phyloP scores from a whole-genome alignment of 495 filamentous ascomycete species.

The Neurospora sp. region DNA sequence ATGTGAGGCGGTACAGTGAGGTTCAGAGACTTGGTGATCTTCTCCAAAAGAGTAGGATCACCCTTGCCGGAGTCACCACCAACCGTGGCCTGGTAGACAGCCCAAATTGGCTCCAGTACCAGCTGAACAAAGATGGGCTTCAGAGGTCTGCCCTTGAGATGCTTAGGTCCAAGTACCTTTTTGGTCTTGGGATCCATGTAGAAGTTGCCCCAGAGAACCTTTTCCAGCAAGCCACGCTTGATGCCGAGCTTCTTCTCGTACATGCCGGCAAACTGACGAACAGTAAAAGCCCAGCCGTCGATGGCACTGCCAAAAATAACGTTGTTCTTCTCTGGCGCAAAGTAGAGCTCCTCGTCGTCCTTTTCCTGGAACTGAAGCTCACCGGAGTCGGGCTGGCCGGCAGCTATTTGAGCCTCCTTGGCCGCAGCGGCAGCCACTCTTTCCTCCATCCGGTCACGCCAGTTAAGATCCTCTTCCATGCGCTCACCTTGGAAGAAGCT shows the following conservation, averaged over 20 bases:
- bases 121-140: slow-evolving; percentile 98
- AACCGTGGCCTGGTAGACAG: slow-evolving; percentile 84
- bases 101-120: slow-evolving; percentile 94
- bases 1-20: slow-evolving; percentile 76
- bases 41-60: slow-evolving; percentile 74
- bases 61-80: slow-evolving; percentile 75
- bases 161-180: slow-evolving; percentile 79
- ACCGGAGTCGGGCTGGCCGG: slow-evolving; percentile 39
- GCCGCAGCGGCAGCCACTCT: slow-evolving; percentile 52
- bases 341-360: slow-evolving; percentile 96
- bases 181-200: slow-evolving; percentile 97
- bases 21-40: slow-evolving; percentile 86
- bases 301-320: slow-evolving; percentile 97
- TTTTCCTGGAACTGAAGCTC: slow-evolving; percentile 74
- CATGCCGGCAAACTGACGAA: slow-evolving; percentile 83
- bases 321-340: slow-evolving; percentile 95
- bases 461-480: slow-evolving; percentile 97
- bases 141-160: slow-evolving; percentile 79
- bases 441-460: slow-evolving; percentile 88
- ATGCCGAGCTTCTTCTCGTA: slow-evolving; percentile 98
- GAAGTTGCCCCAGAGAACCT: slow-evolving; percentile 93
- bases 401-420: slow-evolving; percentile 36
- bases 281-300: slow-evolving; percentile 96
- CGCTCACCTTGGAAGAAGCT: slow-evolving; percentile 97
- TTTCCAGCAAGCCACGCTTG: slow-evolving; percentile 82